Conservation (phyloP, 108 stramenopile genomes). For the Nitzschia palea region DNA sequence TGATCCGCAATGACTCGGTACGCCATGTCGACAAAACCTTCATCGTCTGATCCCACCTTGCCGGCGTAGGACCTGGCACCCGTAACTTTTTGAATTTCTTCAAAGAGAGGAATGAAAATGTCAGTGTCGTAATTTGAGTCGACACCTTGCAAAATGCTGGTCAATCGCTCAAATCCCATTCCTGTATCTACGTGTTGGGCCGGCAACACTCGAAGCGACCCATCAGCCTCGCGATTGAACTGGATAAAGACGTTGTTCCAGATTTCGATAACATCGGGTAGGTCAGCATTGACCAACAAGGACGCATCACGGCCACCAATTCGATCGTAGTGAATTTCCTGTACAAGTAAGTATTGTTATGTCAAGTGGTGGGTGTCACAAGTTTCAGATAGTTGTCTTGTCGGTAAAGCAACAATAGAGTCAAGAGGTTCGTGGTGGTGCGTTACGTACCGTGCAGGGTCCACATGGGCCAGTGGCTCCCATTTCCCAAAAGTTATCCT, state of each 20-base stretch:
- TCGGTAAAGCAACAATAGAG: too few species aligned
- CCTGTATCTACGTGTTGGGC: constrained; percentile 99
- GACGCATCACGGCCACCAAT: constrained; percentile 97
- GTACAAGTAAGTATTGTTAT: constrained; percentile 13
- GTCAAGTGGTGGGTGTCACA: too few species aligned
- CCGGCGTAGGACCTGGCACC: constrained; percentile 89
- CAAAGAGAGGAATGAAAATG: constrained; percentile 96
- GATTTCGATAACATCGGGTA: constrained; percentile 95
- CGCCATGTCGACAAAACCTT: constrained; percentile 94
- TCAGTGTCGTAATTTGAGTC: constrained; percentile 99
- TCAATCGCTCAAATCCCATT: constrained; percentile 99
- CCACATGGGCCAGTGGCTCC: constrained; percentile 99
- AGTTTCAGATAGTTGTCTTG: too few species aligned
- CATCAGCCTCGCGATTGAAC: constrained; percentile 96
- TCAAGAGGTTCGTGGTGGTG: too few species aligned
- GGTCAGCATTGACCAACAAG: constrained; percentile 93
- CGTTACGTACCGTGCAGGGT: constrained; percentile 92
- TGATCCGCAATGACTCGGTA: constrained; percentile 99
- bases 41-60: constrained; percentile 88
- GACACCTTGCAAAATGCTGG: constrained; percentile 93
- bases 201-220: constrained; percentile 83
- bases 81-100: constrained; percentile 82
- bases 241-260: constrained; percentile 99
- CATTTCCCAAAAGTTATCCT: constrained; percentile 99
- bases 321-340: constrained; percentile 98